Conservation (phyloP, 148 eudicot species). For the Vaccinium darrowii region DNA sequence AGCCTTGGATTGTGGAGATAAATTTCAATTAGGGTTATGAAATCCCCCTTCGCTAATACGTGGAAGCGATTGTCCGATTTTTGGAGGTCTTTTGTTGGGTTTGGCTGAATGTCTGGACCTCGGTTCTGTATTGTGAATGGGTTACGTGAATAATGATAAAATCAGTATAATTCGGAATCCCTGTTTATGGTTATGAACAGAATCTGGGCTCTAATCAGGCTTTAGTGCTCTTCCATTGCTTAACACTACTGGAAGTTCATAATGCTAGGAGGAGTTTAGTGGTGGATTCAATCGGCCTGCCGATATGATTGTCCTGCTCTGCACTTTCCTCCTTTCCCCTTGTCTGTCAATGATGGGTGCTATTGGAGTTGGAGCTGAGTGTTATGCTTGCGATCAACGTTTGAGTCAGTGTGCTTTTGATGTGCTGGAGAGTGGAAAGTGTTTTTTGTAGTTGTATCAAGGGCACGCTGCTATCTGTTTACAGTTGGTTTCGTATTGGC, state of each 20-base stretch:
- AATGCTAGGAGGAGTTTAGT: background rate
- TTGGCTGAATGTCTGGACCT: slow-evolving; percentile 1
- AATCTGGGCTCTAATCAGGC: background rate
- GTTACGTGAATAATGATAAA: background rate
- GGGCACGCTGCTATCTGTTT: background rate
- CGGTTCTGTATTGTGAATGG: background rate
- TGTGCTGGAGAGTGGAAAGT: background rate
- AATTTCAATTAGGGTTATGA: background rate
- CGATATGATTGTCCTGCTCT: background rate
- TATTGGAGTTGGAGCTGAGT: background rate
- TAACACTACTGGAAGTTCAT: background rate
- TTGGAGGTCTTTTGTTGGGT: background rate
- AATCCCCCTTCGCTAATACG: background rate
- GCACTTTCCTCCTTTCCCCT: background rate
- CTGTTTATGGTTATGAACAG: background rate
- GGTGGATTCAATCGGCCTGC: background rate
- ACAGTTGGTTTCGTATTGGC: background rate
- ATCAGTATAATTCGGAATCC: background rate
- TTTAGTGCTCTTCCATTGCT: background rate
- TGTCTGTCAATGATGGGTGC: background rate
- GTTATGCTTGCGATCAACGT: background rate
- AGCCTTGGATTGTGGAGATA: background rate
- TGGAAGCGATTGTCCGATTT: background rate
- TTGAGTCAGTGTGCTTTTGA: background rate
- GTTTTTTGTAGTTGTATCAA: background rate